Base-by-base conservation (phyloP, 2,329 filamentous ascomycete species). In the Aspergillus phoenicis region DNA sequence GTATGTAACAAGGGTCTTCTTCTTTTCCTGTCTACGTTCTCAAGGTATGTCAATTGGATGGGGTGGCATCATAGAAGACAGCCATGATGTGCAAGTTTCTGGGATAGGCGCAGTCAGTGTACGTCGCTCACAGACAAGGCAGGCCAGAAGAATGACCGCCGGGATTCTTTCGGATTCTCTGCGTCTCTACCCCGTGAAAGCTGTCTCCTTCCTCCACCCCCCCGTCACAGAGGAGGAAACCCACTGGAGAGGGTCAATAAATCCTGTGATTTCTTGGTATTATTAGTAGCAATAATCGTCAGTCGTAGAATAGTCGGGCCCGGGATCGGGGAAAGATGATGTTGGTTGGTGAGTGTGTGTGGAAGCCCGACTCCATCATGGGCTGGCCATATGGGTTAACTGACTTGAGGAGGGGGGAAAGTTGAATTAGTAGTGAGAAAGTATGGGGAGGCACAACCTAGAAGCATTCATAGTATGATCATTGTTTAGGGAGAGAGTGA, bases 101-200 rank as follows among this genome's bases (percentile, higher is more conserved):
- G 28, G 28, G 28, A 30, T 30, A 30, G 28, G 28, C 28, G 10
- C 8, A 8, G 28, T 30, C 28, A 11, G 28, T 17, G 13, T 47
- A 47, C 43, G 20, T 48, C 10, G 45, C 13, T 48, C 11, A 4
- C 45, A 24, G 45, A 28, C 22, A 22, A 26, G 22, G 45, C 22
- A 28, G 45, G 20, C 33, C 22, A 48, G 22, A 45, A 22, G 41
- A 17, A 45, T 45, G 41, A 45, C 41, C 41, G 41, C 20, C 41
- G 20, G 41, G 39, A 39, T 55, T 55, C 52, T 55, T 39, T 55
- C 39, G 30, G 52, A 11, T 55, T 55, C 52, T 55, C 38, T 55
- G 22, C 52, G 39, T 55, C 52, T 55, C 52, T 55, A 55, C 52
- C 52, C 52, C 43, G 52, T 45, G 52, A 41, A 55, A 20, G 33